phyloP scores from a whole-genome alignment of 2,329 filamentous ascomycete species.

The Diaporthe eres region DNA sequence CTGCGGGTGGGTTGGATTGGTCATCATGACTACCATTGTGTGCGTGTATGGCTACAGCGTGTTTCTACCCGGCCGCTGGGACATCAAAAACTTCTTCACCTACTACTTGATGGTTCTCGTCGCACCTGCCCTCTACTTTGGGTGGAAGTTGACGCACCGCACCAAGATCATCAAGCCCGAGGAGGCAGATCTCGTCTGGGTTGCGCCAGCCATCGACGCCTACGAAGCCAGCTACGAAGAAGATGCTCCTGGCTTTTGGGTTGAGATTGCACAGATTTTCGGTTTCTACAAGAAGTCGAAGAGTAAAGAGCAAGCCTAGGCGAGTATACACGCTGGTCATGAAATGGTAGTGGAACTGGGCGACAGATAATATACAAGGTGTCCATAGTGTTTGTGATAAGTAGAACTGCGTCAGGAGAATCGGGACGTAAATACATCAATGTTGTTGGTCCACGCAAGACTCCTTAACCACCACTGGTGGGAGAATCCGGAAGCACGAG shows the following conservation, averaged over 20 bases:
- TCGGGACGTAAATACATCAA: background rate
- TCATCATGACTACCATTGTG: conserved; percentile 59
- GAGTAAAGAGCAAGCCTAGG: conserved; percentile 12
- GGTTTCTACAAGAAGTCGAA: conserved; percentile 52
- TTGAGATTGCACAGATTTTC: conserved; percentile 63
- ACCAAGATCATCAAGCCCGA: conserved; percentile 68
- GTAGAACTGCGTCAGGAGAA: background rate
- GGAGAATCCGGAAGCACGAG: too few relatives aligned
- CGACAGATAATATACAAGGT: background rate
- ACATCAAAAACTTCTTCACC: conserved; percentile 52
- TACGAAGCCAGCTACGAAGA: conserved; percentile 67
- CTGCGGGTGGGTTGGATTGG: conserved; percentile 62
- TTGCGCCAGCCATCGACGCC: conserved; percentile 47
- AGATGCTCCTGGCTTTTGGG: conserved; percentile 68
- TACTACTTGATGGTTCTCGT: conserved; percentile 72
- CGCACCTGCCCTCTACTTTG: conserved; percentile 65
- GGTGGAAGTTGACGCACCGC: conserved; percentile 75
- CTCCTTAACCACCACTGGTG: too few relatives aligned
- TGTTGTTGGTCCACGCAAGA: background rate
- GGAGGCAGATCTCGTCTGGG: conserved; percentile 51
- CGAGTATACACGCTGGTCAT: background rate
- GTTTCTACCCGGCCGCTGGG: conserved; percentile 46
- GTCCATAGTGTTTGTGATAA: background rate
- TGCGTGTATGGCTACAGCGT: conserved; percentile 69
- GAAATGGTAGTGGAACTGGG: too few relatives aligned